Evolutionary conservation across 2,329 filamentous ascomycete species (phyloP), one percentile per base, ranked within the genome.

Genomic region (Pyricularia pennisetigena): DNA sequence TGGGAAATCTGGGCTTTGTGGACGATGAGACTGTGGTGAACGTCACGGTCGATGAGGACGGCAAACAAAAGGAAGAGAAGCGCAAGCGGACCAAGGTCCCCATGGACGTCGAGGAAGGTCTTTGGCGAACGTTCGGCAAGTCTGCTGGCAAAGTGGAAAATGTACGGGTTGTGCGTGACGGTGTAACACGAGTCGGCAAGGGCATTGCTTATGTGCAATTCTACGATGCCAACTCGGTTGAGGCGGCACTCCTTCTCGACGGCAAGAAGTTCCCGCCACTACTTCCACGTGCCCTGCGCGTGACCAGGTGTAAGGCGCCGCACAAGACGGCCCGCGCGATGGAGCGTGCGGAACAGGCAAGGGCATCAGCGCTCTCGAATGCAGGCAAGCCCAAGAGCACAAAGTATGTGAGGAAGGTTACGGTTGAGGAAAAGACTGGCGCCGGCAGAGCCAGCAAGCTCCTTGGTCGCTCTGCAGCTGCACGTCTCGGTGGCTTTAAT

Each of bases 171-270:
- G 87, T 97, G 66, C 88, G 95, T 68, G 95, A 99, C 75, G 84
- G 91, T 71, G 90, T 91, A 72, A 99, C 96, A 8, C 88, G 96
- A 66, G 92, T 99, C 32, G 93, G 95, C 74, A 99, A 99, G 77
- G 95, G 95, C 4, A 93, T 99, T 75, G 96, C 96, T 70, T 99
- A 99, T 75, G 94, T 99, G 20, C 95, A 99, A 76, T 99, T 99
- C 79, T 87, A 90, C 75, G 92, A 98, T 74, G 87, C 85, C 71
- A 97, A 96, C 74, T 84, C 90, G 63, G 94, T 99, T 64, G 95
- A 99, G 79, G 86, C 90, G n/a, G 95, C 95, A 1, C 85, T 99
- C 14, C 85, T 96, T 57, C 87, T 94, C 70, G 86, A 97, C 76
- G 94, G 88, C 70, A 97, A 98, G 82, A 95, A 92, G 74, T 98